Base-by-base conservation (phyloP, 2,329 filamentous ascomycete genomes). In the Ploettnerulaceae sp. region DNA sequence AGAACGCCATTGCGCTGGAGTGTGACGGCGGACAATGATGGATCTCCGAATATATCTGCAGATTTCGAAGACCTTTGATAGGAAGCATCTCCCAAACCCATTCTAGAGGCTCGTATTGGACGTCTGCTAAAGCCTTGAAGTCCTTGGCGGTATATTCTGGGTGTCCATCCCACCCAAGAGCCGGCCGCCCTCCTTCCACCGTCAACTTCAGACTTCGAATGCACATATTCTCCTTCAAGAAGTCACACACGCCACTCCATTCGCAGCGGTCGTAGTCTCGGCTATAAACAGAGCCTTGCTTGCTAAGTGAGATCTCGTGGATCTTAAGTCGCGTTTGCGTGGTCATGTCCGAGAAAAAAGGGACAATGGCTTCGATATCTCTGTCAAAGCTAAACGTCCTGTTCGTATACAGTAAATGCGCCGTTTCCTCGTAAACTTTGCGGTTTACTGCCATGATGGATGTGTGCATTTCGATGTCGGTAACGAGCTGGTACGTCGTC, bases 321-420 rank as follows among this genome's bases (percentile, higher is more conserved):
- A 83, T 64, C 36, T 74, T 65, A 7, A 62, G 60, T 25, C 74
- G 69, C 2, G 74, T 71, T 14, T 61, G 55, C 1, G 71, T 68
- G 2, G 74, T 76, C 25, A 81, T 69, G 59, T 82, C 77, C 24
- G 67, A 66, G 29, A 84, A 66, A 59, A 83, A 83, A 0, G 79
- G 77, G 1, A 74, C 69, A 5, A 79, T 70, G 12, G 79, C 76
- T 62, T 83, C 79, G 53, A 83, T 68, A 62, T 78, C 70, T 37
- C 70, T 69, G 51, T 73, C 74, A 60, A 84, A 84, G 56, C 76
- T 72, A 61, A 83, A 82, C 0, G 67, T 67, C 59, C 81, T 76
- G 45, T 61, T 66, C 6, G 67, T 68, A 62, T 83, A 84, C 3
- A 84, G 66, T 12, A 77, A 60, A 47, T 74, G 69, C 3, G 73